Evolutionary conservation across 257 asterid species (phyloP), one percentile per base, ranked within the genome.

Genomic region (Solanum clarkiae): DNA sequence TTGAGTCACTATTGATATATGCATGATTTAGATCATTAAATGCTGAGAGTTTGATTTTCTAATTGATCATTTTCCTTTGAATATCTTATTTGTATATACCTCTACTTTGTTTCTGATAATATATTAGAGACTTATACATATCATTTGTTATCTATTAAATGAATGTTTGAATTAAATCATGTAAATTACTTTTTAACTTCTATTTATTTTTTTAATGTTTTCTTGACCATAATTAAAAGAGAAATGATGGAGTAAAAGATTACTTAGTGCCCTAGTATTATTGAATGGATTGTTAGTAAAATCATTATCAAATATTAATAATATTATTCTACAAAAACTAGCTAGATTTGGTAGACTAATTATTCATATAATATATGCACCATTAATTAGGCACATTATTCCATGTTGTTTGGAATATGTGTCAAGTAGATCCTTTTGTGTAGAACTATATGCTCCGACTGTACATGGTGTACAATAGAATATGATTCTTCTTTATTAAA

Each of bases 401-500:
- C 86, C 89, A 54, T 79, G 18, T 45, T 62, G n/a, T 66, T 29
- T 66, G 47, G 47, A 29, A 32, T 66, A 13, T 66, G 7, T 62
- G 18, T 29, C 72, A 29, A 29, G 47, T 66, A 82, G 79, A 84
- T 82, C 85, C 86, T 84, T 82, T 63, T 71, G 14, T n/a, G 47
- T 49, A 14, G 18, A 82, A 87, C 87, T 12, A 54, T 85, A 53
- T 85, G 82, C 86, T 84, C 22, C 40, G 80, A 85, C 75, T 89
- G 80, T 54, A 54, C 79, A 82, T 84, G 42, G 54, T 14, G 57
- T 55, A 80, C 69, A 86, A 66, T 69, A 82, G 91, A 89, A 91
- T 88, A 51, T 42, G 87, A 91, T 91, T 88, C 94, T 88, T 83
- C 81, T 17, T 69, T 22, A 17, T 17, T 16, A 12, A 29, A 15